phyloP scores from a whole-genome alignment of 169 alveolate genomes.

The Eimeria acervulina region DNA sequence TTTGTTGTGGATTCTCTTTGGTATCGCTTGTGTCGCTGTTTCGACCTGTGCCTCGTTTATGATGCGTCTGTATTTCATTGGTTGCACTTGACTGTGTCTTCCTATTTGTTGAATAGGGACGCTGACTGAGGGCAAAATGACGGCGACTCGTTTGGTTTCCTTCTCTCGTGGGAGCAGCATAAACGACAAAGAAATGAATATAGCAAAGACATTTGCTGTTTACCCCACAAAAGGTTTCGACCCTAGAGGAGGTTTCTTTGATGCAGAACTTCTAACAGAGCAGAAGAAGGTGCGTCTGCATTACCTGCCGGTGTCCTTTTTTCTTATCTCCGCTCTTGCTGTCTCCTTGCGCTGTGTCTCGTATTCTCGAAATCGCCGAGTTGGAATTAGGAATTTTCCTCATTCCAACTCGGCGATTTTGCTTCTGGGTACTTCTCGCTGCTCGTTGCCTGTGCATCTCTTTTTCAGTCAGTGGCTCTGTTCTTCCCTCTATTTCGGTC shows the following conservation, averaged over 20 bases:
- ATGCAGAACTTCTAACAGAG: conserved; percentile 84
- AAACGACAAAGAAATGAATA: conserved; percentile 14
- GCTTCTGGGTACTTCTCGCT: no score
- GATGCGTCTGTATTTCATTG: background rate
- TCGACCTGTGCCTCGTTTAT: background rate
- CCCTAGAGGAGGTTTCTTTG: conserved; percentile 94
- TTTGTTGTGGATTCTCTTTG: no score
- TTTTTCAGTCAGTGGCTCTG: no score
- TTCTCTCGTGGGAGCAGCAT: conserved; percentile 86
- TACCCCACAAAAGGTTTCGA: conserved; percentile 95
- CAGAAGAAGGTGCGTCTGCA: conserved; percentile 43
- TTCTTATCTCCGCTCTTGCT: background rate
- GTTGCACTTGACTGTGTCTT: background rate
- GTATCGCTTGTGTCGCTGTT: background rate
- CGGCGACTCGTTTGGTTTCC: conserved; percentile 92
- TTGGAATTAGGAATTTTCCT: no score
- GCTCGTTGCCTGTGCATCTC: background rate
- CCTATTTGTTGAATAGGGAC: conserved; percentile 92
- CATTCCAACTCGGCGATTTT: no score
- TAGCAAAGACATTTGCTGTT: conserved; percentile 81
- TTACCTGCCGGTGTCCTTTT: background rate
- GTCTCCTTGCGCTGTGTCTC: background rate
- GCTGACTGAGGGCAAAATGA: conserved; percentile 97
- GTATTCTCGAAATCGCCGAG: background rate
- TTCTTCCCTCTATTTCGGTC: no score